phyloP scores from a whole-genome alignment of 2,329 filamentous ascomycete genomes.

The Pseudogymnoascus sp. region DNA sequence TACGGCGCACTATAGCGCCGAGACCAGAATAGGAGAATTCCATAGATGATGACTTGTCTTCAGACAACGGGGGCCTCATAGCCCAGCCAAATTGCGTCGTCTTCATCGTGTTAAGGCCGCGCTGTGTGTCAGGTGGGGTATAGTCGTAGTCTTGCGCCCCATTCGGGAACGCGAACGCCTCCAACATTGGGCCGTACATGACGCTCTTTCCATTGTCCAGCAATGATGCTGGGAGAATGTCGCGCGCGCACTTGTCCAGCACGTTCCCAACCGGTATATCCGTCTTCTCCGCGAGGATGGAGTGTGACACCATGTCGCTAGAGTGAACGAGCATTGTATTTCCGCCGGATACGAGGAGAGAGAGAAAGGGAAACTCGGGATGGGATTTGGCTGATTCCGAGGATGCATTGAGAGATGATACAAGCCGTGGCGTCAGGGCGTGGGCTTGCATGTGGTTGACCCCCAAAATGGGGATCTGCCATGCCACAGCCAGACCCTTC shows the following conservation, averaged over 20 bases:
- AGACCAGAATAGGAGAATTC: conserved; percentile 69
- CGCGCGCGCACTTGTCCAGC: conserved; percentile 77
- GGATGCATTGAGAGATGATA: conserved; percentile 44
- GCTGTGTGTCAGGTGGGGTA: conserved; percentile 44
- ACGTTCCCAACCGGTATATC: conserved; percentile 86
- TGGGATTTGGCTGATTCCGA: conserved; percentile 14
- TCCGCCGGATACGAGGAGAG: conserved; percentile 81
- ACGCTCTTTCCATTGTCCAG: conserved; percentile 49
- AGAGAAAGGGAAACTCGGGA: conserved; percentile 74
- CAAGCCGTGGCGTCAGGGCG: conserved; percentile 75
- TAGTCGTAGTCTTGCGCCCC: conserved; percentile 33
- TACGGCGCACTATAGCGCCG: conserved; percentile 53
- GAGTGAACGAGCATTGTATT: conserved; percentile 84
- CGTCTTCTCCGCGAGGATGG: conserved; percentile 60
- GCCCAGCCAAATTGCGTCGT: conserved; percentile 52
- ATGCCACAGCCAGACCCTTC: conserved; percentile 78
- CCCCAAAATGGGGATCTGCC: conserved; percentile 71
- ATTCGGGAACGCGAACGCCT: conserved; percentile 65
- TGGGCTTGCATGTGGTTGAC: conserved; percentile 98
- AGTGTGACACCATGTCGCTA: conserved; percentile 56
- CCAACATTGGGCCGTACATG: conserved; percentile 74
- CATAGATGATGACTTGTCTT: conserved; percentile 39
- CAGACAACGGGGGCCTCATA: conserved; percentile 57
- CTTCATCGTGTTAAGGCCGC: conserved; percentile 42
- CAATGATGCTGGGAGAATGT: conserved; percentile 56